A percentile compares a stretch with the other conserved stretches of the same genome.
phyloP scores from a whole-genome alignment of 2,329 filamentous ascomycete species.

The Fusarium paranaense region DNA sequence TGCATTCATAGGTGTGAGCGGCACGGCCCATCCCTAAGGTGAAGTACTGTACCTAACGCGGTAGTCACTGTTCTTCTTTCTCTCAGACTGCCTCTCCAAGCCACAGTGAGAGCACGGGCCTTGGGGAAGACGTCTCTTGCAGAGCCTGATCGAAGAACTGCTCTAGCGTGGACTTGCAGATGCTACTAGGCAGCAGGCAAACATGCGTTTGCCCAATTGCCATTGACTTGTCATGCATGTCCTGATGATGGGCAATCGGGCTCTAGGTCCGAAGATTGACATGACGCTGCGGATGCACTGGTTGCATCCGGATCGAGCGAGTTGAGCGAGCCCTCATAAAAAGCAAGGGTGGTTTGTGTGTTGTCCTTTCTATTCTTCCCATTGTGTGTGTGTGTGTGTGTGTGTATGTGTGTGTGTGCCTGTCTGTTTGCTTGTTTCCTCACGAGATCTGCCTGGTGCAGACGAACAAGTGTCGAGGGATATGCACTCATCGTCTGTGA shows the following conservation, averaged over 20 bases:
- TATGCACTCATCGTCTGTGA: not conserved
- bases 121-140: not conserved
- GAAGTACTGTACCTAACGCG: not conserved
- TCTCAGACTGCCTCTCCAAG: not conserved
- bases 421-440: not conserved
- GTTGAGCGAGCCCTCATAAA: not conserved
- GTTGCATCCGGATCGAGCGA: not conserved
- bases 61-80: not conserved
- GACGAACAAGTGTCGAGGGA: not conserved
- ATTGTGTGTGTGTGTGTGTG: not conserved
- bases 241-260: not conserved
- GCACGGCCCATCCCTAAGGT: constrained; percentile 33
- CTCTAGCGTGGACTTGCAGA: not conserved
- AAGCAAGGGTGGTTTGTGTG: not conserved
- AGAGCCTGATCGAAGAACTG: not conserved
- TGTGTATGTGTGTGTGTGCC: not conserved
- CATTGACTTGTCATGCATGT: not conserved
- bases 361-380: not conserved
- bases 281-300: not conserved
- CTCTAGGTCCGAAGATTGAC: not conserved
- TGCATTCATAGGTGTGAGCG: constrained; percentile 22
- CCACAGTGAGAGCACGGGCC: not conserved
- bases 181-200: constrained; percentile 1
- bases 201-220: constrained; percentile 9
- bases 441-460: not conserved